Evolutionary conservation across 495 filamentous ascomycete genomes (phyloP).

Genomic region (Hypoxylon trugodes): DNA sequence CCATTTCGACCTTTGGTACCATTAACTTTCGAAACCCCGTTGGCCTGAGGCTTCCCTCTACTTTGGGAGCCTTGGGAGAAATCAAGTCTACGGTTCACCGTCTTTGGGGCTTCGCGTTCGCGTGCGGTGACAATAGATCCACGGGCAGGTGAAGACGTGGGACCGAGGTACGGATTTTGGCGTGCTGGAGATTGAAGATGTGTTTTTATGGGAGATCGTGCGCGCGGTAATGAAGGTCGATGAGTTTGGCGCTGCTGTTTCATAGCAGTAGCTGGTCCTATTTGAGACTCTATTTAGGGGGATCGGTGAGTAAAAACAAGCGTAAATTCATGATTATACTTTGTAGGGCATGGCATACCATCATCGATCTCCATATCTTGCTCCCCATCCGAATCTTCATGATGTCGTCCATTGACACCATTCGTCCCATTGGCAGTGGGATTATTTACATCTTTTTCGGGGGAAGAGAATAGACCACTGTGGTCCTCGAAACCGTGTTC

Average conservation of each 20-base stretch:
- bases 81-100: conserved; percentile 53
- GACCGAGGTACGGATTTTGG: conserved; percentile 55
- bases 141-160: conserved; percentile 52
- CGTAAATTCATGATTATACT: neutral
- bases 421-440: conserved; percentile 35
- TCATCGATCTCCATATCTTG: conserved; percentile 48
- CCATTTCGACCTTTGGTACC: conserved; percentile 17
- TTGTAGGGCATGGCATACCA: conserved; percentile 27
- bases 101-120: conserved; percentile 30
- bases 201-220: conserved; percentile 64
- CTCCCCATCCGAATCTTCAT: conserved; percentile 39
- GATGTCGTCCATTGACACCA: conserved; percentile 42
- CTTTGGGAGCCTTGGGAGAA: conserved; percentile 44
- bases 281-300: conserved; percentile 37
- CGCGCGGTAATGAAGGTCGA: conserved; percentile 53
- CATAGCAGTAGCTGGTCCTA: conserved; percentile 42
- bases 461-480: conserved; percentile 88
- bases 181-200: conserved; percentile 64
- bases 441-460: conserved; percentile 64
- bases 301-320: conserved; percentile 15
- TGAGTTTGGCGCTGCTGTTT: conserved; percentile 40
- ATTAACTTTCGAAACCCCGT: conserved; percentile 39
- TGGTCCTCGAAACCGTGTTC: conserved; percentile 91
- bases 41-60: conserved; percentile 23
- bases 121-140: conserved; percentile 40